phyloP scores from a whole-genome alignment of 768 basidiomycete genomes.

The Chalciporus chontae region DNA sequence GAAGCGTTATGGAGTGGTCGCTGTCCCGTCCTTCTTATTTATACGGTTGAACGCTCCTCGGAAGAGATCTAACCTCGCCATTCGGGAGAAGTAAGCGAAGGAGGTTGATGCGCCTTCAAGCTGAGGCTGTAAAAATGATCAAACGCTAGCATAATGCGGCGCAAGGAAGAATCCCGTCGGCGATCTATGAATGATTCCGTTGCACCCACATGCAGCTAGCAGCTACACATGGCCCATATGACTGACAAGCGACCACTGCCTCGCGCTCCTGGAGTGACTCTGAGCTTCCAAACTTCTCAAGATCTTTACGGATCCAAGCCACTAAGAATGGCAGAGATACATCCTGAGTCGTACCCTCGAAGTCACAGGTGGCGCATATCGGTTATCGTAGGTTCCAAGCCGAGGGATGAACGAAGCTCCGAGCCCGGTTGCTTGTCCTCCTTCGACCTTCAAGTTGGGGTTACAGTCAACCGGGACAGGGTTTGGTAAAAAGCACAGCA shows the following conservation, averaged over 20 bases:
- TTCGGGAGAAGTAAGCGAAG: not conserved
- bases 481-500: conserved; percentile 4
- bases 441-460: not conserved
- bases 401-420: not conserved
- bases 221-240: not conserved
- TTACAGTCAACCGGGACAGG: not conserved
- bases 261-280: not conserved
- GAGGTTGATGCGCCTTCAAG: not conserved
- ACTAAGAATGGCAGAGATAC: not conserved
- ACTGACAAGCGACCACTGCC: not conserved
- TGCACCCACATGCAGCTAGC: conserved; percentile 1
- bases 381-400: not conserved
- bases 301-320: not conserved
- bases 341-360: not conserved
- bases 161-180: not conserved
- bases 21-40: not conserved
- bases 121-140: conserved; percentile 8
- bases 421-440: not conserved
- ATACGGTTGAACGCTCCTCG: conserved; percentile 3
- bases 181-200: conserved; percentile 1
- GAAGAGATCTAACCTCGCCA: not conserved
- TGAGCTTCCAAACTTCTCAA: no score
- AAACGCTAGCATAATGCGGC: conserved; percentile 8
- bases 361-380: not conserved
- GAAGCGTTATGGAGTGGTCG: not conserved